Base-by-base conservation (phyloP, 2,329 filamentous ascomycete species). In the Trichoderma guizhouense region DNA sequence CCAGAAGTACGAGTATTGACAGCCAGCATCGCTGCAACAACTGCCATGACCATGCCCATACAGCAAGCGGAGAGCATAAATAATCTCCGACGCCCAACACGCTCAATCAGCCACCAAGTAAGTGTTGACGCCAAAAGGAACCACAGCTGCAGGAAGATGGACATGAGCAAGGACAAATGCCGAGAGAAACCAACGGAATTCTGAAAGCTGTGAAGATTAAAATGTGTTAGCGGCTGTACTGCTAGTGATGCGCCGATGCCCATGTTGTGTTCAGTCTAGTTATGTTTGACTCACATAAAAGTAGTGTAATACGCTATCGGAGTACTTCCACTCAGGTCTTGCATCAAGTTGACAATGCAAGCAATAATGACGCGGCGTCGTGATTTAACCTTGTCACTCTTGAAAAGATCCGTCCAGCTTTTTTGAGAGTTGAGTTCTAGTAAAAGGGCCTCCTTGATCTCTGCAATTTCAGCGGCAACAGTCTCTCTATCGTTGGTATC, bases 71-170 rank as follows among this genome's bases (percentile, higher is more conserved):
- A 75, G 74, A 86, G 51, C 76, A 80, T 53, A 67, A 85, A 74
- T 55, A 81, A 76, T 66, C 84, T 83, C 24, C 83, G 79, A 55
- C 85, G 81, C 34, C 85, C 85, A 24, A 86, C 80, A 67, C 82
- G 82, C 72, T 84, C 79, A 66, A 86, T 85, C 57, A 86, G 76
- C 74, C 84, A 82, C 81, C 83, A 85, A 1, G 84, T 85, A 57
- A 86, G 83, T 32, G 79, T 81, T 8, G 79, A 82, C 2, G 81
- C 81, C 12, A 80, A 32, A 69, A 83, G 83, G 71, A 81, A 82
- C 81, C 81, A 84, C 0, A 85, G 86, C 76, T 86, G 84, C 14
- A 87, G 79, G 73, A 86, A 84, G 39, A 86, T 85, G n/a, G 84
- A 84, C 77, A 88, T 85, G 39, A 88, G 79, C 4, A 85, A 79